Evolutionary conservation across 768 basidiomycete species (phyloP).

Genomic region (Cubamyces sp.): DNA sequence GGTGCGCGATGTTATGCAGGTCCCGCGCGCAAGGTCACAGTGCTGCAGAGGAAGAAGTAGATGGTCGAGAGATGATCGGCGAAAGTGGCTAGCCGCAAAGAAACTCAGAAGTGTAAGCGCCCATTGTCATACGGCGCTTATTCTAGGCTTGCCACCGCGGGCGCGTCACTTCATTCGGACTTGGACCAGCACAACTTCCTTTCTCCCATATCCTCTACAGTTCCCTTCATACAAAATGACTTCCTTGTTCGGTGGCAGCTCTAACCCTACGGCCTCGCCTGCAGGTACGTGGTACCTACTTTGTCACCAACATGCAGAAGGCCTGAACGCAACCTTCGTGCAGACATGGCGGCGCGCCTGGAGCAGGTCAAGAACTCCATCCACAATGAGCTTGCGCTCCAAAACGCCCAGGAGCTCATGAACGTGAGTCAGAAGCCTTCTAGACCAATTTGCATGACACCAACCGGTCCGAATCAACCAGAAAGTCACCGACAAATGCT

Average conservation of each 20-base stretch:
- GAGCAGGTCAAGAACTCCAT: constrained; percentile 63
- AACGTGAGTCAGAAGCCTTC: constrained; percentile 49
- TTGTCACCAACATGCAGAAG: background rate
- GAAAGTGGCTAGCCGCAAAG: too few species aligned
- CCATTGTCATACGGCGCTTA: too few species aligned
- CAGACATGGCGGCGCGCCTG: constrained; percentile 45
- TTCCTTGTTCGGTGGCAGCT: constrained; percentile 30
- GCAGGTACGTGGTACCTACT: constrained; percentile 7
- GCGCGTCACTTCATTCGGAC: background rate
- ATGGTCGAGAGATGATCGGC: too few species aligned
- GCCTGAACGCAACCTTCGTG: background rate
- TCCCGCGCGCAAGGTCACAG: too few species aligned
- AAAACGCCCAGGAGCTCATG: constrained; percentile 82
- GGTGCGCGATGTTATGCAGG: too few species aligned
- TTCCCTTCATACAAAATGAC: constrained; percentile 21
- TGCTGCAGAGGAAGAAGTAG: background rate
- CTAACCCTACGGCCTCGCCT: constrained; percentile 18
- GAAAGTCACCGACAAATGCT: constrained; percentile 85
- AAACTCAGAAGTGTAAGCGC: too few species aligned
- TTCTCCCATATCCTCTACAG: background rate
- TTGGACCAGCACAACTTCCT: background rate
- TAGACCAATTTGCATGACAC: background rate
- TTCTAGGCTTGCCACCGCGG: too few species aligned
- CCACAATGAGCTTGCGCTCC: constrained; percentile 68
- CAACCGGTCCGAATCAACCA: constrained; percentile 33